Evolutionary conservation across 805 yeast genomes (phyloP).

Genomic region (Yueomyces sp.): DNA sequence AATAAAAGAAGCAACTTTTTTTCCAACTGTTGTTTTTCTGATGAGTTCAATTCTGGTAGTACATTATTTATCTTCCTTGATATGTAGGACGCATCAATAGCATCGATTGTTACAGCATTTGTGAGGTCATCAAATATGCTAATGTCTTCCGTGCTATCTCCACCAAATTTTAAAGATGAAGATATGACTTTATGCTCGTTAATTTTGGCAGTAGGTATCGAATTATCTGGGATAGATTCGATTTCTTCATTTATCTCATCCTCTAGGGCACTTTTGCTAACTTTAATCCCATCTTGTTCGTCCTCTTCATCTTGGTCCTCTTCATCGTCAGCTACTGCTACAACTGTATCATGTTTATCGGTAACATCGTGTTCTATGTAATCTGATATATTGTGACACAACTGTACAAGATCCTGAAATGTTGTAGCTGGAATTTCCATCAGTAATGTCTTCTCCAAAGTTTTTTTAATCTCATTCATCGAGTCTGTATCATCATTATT

Average conservation of each 20-base stretch:
- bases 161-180: too few species aligned
- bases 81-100: slow-evolving; percentile 40
- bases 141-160: too few species aligned
- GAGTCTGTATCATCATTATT: slow-evolving; percentile 5
- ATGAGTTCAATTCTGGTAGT: slow-evolving; percentile 21
- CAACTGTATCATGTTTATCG: slow-evolving; percentile 25
- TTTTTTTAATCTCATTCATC: slow-evolving; percentile 30
- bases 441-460: slow-evolving; percentile 35
- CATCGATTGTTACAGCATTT: slow-evolving; percentile 14
- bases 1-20: not conserved
- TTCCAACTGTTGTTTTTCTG: slow-evolving; percentile 21
- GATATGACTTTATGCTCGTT: too few species aligned
- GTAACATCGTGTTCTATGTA: slow-evolving; percentile 18
- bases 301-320: slow-evolving; percentile 19
- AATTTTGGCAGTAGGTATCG: too few species aligned
- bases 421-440: slow-evolving; percentile 20
- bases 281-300: not conserved
- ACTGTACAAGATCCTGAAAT: slow-evolving; percentile 31
- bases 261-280: too few species aligned
- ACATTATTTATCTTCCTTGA: slow-evolving; percentile 30
- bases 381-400: slow-evolving; percentile 40
- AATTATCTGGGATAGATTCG: too few species aligned
- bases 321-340: slow-evolving; percentile 34
- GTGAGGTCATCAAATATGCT: too few species aligned
- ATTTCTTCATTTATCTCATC: too few species aligned